A percentile compares a stretch with the other conserved stretches of the same genome.
phyloP scores from a whole-genome alignment of 1,139 yeast species.

The Suhomyces kunorum region DNA sequence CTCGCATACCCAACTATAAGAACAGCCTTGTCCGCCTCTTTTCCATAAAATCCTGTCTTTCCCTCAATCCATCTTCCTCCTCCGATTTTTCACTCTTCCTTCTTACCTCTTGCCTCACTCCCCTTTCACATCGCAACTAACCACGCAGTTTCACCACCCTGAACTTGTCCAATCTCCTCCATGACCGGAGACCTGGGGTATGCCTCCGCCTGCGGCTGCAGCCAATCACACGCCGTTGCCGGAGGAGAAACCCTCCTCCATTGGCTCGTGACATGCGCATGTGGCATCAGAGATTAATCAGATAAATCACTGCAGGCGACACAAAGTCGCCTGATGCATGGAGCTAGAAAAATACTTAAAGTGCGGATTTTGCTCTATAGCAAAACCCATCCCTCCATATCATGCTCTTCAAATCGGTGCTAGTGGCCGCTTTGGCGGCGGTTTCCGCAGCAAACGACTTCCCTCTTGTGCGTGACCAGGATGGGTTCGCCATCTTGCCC shows the following conservation, averaged over 20 bases:
- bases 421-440: slow-evolving; percentile 14
- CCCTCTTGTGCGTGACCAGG: slow-evolving; percentile 15
- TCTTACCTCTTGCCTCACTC: too few species aligned
- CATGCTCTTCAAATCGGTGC: slow-evolving; percentile 17
- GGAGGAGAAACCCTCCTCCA: not conserved
- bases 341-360: too few species aligned
- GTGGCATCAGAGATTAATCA: slow-evolving; percentile 7
- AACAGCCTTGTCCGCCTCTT: too few species aligned
- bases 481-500: slow-evolving; percentile 19
- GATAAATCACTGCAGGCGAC: slow-evolving; percentile 5
- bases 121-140: too few species aligned
- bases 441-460: slow-evolving; percentile 14
- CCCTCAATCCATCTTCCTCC: too few species aligned
- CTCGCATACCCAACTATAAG: too few species aligned
- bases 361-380: not conserved
- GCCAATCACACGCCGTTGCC: not conserved
- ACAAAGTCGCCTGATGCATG: not conserved
- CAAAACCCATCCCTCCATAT: not conserved
- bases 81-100: too few species aligned
- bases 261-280: slow-evolving; percentile 8
- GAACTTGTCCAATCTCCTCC: not conserved
- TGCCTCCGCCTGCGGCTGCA: not conserved
- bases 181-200: not conserved
- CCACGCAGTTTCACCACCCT: too few species aligned
- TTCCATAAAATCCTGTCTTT: too few species aligned